Base-by-base conservation (phyloP, 257 asterid species). In the Rubia yunnanensis region DNA sequence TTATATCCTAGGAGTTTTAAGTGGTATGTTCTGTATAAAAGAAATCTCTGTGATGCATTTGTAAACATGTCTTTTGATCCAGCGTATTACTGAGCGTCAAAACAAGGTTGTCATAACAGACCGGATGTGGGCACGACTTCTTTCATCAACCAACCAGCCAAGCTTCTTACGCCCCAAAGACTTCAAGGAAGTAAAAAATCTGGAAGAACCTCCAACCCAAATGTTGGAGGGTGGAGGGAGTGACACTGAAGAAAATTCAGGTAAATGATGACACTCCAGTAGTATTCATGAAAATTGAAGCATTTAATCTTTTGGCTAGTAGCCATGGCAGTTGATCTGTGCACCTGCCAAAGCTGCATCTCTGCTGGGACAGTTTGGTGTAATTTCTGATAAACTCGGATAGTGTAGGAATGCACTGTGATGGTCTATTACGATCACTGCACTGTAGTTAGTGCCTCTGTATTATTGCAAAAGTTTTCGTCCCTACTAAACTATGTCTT, bases 61-160 rank as follows among this genome's bases (percentile, higher is more conserved):
- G 56, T 28, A 14, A 15, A 34, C 3, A 3, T 55, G 10, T 71
- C 27, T 10, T 9, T 10, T 63, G 13, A 26, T 24, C 76, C 80
- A 82, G 84, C 84, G 82, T 23, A 76, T 82, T 24, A 82, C 65
- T 31, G 84, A 76, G 72, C 48, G 68, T 38, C 84, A 82, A 68
- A 76, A 82, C 76, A 79, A 76, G 64, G 86, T 82, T 65, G 86
- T 79, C 55, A 72, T 77, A 64, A 82, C 86, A 2, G 84, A 82
- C 67, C 71, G 84, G 72, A 82, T 76, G 82, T 82, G 86, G 86
- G 84, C 84, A 2, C 77, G 86, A 22, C 82, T 82, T 30, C 86
- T 82, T 60, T 74, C 86, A n/a, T 79, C 84, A 9, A 82, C 86
- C n/a, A 79, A 79, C 71, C 86, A 82, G 71, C 86, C 86, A 27